Percentiles rank a stretch among this genome's conserved stretches.
These are phyloP conservation scores for Lachnellula cervina DNA, from an alignment of 2,329 filamentous ascomycete species.

Conservation along the genomic window DNA sequence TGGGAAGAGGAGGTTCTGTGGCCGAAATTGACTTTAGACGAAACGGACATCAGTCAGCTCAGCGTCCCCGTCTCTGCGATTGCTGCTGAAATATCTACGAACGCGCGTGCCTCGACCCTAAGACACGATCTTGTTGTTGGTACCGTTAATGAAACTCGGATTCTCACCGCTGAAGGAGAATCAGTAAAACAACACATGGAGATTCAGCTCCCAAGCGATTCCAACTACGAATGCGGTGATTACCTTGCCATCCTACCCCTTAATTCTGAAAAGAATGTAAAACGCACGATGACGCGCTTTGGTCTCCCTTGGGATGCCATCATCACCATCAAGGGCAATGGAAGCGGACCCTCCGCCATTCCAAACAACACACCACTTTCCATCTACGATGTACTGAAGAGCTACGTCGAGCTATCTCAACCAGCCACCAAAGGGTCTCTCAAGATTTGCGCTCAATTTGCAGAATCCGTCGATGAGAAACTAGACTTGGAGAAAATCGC, in stretches of 20 bases:
- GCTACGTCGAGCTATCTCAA: no score
- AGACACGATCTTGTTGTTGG: constrained; percentile 59
- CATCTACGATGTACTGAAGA: no score
- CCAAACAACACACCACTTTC: no score
- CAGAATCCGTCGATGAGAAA: no score
- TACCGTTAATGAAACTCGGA: constrained; percentile 48
- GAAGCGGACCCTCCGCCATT: no score
- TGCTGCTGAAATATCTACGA: constrained; percentile 16
- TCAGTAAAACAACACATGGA: constrained; percentile 61
- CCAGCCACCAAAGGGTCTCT: no score
- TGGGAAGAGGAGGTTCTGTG: constrained; percentile 60
- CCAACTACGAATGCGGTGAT: constrained; percentile 16
- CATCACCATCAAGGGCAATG: no score
- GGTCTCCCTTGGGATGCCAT: constrained; percentile 52
- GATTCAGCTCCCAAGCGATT: constrained; percentile 11
- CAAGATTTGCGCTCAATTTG: no score
- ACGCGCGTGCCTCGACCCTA: constrained; percentile 35
- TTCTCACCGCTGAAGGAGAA: constrained; percentile 46
- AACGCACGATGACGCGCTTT: constrained; percentile 52
- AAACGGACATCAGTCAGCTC: constrained; percentile 6
- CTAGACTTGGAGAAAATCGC: no score
- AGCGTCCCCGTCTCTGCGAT: constrained; percentile 6
- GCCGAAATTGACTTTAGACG: constrained; percentile 27
- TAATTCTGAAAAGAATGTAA: constrained; percentile 11
- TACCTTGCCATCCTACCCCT: constrained; percentile 19